A percentile compares a stretch with the other conserved stretches of the same genome.
Conservation (phyloP, 2,329 filamentous ascomycete species). For the Monilinia polystroma region DNA sequence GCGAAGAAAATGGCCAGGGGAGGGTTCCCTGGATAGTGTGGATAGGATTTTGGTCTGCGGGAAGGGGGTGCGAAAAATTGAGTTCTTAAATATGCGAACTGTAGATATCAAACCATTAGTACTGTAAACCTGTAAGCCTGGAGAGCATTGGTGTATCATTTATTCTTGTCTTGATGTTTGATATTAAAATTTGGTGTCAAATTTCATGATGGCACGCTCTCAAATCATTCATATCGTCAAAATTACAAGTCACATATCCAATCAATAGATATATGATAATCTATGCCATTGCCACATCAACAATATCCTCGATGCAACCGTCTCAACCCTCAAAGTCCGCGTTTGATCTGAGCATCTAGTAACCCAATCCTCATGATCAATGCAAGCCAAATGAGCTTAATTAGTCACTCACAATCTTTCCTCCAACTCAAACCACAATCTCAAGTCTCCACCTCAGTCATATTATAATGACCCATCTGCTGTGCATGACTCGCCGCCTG, state of each 20-base stretch:
- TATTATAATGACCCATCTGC: conserved; percentile 58
- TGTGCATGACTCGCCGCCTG: conserved; percentile 62
- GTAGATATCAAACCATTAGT: background rate
- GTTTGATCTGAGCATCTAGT: background rate
- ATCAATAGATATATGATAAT: no score
- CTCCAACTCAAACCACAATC: background rate
- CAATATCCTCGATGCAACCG: background rate
- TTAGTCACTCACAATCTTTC: background rate
- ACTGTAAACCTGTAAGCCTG: background rate
- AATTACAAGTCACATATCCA: background rate
- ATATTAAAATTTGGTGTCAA: background rate
- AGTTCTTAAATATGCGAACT: background rate
- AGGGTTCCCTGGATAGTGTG: conserved; percentile 41
- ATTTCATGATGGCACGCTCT: background rate
- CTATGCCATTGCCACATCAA: background rate
- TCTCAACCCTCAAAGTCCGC: background rate
- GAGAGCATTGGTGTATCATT: background rate
- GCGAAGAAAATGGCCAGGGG: conserved; percentile 65
- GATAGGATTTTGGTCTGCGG: background rate
- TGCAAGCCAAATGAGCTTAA: background rate
- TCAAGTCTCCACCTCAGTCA: conserved; percentile 49
- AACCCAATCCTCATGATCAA: background rate
- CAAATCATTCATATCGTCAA: background rate
- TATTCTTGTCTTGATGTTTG: background rate
- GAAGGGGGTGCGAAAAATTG: background rate